A percentile compares a stretch with the other conserved stretches of the same genome.
These are phyloP conservation scores for Podila epicladia DNA, from an alignment of 192 early-diverging fungal species.

Conservation along the genomic window DNA sequence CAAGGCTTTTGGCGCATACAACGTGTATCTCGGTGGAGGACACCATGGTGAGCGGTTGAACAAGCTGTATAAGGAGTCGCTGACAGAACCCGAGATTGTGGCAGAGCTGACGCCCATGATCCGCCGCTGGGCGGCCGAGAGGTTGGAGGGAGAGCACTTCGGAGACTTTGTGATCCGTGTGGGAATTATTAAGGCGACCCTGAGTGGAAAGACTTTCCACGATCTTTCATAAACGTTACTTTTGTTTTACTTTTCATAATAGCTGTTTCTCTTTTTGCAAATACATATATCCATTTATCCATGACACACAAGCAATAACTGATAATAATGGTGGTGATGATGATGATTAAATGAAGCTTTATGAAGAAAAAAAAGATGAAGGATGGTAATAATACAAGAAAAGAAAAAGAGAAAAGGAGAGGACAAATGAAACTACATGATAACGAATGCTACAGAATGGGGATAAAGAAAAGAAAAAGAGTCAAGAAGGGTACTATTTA, in stretches of 20 bases:
- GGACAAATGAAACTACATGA: background rate
- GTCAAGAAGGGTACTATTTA: constrained; percentile 14
- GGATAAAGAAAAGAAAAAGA: background rate
- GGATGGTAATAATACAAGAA: too few species aligned
- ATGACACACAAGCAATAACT: too few species aligned
- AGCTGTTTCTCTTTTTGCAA: background rate
- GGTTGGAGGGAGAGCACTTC: constrained; percentile 83
- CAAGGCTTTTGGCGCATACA: constrained; percentile 95
- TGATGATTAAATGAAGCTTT: too few species aligned
- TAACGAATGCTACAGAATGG: background rate
- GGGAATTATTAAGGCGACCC: constrained; percentile 84
- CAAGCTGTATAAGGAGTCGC: constrained; percentile 91
- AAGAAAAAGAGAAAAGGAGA: constrained; percentile 1
- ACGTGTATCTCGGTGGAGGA: constrained; percentile 94
- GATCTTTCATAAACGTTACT: constrained; percentile 57
- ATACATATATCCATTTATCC: background rate
- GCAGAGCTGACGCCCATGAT: constrained; percentile 81
- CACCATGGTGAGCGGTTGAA: constrained; percentile 87
- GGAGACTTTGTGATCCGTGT: constrained; percentile 96
- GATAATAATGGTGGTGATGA: too few species aligned
- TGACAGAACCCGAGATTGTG: constrained; percentile 91
- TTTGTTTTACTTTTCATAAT: background rate
- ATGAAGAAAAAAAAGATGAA: too few species aligned
- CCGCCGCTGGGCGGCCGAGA: constrained; percentile 78
- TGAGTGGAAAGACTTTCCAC: constrained; percentile 82